phyloP scores from a whole-genome alignment of 2,329 filamentous ascomycete species.

The Trichoderma gracile region DNA sequence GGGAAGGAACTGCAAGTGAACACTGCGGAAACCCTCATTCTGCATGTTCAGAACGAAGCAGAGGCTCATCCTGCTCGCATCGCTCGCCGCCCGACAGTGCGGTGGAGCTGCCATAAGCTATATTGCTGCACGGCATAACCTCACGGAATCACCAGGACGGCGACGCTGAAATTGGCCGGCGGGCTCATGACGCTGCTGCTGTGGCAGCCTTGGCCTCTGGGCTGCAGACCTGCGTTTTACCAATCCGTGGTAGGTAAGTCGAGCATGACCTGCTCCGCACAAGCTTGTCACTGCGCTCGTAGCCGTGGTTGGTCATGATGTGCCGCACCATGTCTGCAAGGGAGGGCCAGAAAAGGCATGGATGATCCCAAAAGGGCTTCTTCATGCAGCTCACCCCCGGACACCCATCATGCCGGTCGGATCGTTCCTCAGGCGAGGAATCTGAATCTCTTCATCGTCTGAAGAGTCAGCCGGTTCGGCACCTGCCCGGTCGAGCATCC shows the following conservation, averaged over 20 bases:
- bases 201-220: not conserved
- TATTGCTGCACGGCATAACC: not conserved
- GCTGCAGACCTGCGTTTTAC: not conserved
- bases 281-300: not conserved
- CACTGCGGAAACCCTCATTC: not conserved
- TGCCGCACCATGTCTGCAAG: not conserved
- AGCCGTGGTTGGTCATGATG: not conserved
- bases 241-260: not conserved
- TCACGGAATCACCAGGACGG: not conserved
- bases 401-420: slow-evolving; percentile 36
- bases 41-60: not conserved
- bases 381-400: slow-evolving; percentile 10
- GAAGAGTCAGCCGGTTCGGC: slow-evolving; percentile 55
- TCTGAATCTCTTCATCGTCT: slow-evolving; percentile 58
- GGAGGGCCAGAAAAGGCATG: not conserved
- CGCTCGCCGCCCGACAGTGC: too few species aligned
- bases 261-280: not conserved
- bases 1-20: not conserved
- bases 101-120: not conserved
- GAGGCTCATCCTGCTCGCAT: not conserved
- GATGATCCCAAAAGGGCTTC: too few species aligned
- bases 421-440: slow-evolving; percentile 42
- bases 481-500: slow-evolving; percentile 56
- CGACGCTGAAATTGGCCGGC: not conserved
- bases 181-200: not conserved